These are phyloP conservation scores for Trichoderma guizhouense DNA, from an alignment of 2,329 filamentous ascomycete genomes.

Conservation along the genomic window DNA sequence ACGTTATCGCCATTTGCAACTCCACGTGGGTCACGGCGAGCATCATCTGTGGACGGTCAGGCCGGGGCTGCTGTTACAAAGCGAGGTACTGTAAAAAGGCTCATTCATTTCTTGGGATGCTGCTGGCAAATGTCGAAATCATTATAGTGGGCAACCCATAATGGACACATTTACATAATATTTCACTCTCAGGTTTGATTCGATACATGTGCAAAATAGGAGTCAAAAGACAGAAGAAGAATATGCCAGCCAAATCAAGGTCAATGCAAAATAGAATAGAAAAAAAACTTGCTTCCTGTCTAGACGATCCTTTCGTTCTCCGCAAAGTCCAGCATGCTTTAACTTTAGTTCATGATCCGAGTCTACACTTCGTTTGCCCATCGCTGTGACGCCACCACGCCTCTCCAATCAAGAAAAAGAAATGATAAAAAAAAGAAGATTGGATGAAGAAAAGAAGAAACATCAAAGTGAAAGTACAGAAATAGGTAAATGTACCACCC, in stretches of 20 bases:
- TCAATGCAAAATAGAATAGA: not conserved
- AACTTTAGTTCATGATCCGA: not conserved
- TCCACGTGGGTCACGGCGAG: slow-evolving; percentile 10
- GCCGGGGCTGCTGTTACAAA: not conserved
- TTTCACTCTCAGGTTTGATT: not conserved
- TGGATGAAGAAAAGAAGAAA: not conserved
- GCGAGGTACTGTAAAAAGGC: not conserved
- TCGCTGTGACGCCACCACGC: slow-evolving; percentile 8
- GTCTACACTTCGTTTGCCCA: slow-evolving; percentile 16
- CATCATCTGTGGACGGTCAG: not conserved
- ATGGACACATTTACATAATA: not conserved
- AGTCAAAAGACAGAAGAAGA: not conserved
- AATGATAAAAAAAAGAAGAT: not conserved
- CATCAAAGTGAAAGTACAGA: not conserved
- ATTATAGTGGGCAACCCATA: not conserved
- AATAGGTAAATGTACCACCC: not conserved
- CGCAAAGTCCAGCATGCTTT: slow-evolving; percentile 8
- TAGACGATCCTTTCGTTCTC: not conserved
- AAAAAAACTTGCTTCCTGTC: not conserved
- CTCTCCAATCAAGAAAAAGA: not conserved
- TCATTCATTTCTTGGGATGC: not conserved
- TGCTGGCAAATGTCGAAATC: not conserved
- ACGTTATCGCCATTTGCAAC: not conserved
- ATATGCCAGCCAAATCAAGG: not conserved
- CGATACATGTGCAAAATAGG: not conserved